Base-by-base conservation (phyloP, 495 filamentous ascomycete genomes). In the Terfezia claveryi region DNA sequence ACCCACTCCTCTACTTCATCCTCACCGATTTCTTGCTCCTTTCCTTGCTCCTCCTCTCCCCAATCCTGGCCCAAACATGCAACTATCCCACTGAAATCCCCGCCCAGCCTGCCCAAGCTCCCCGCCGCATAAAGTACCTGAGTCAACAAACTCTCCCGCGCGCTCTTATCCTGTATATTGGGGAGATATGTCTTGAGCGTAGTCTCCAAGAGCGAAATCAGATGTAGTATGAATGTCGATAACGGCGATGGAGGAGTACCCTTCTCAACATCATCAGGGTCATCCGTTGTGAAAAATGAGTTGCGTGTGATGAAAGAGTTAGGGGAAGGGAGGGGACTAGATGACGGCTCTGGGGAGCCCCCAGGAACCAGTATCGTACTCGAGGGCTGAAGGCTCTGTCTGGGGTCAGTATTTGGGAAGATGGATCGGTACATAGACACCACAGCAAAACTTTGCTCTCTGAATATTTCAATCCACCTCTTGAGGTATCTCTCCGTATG, bases 121-220 rank as follows among this genome's bases (percentile, higher is more conserved):
- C 87, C 87, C 2, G 88, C 87, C 60, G 89, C 95, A 69, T 96
- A 99, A 17, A 96, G 72, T 2, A 96, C 83, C 65, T 99, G 92
- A 0, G 88, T 99, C 2, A 96, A 69, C 55, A 99, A 69, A 62
- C 85, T 91, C 59, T 99, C 92, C 49, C 75, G 73, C 0, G 82
- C 80, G 44, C 78, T 76, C 46, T 79, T 80, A 62, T 96, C 89
- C 59, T 76, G 74, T 14, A 99, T 78, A 55, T 83, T 88, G 0
- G 86, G 83, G 6, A 96, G 72, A 68, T 96, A 96, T 16, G 68
- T 67, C 55, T 78, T 74, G 46, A 99, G 72, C 0, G 85, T 92
- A 50, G 82, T 78, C 23, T 81, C 78, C 51, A 99, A 71, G 62
- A 94, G 75, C 23, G 82, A 74, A 36, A 93, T 79, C n/a, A 96